Conservation (phyloP, 495 filamentous ascomycete genomes). For the Xylaria flabelliformis region DNA sequence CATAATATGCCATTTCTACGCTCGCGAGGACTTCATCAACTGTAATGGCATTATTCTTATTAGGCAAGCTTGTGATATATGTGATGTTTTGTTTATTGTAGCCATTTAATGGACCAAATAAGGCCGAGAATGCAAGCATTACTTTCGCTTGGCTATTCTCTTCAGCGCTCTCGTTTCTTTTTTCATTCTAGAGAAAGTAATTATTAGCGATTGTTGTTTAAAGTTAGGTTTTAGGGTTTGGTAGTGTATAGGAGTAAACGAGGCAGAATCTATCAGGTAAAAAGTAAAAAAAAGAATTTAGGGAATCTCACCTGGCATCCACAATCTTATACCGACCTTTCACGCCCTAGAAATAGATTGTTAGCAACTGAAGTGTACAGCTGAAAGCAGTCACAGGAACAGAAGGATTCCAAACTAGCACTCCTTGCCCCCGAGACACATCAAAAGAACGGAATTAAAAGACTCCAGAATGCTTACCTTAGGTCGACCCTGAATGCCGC, state of each 20-base stretch:
- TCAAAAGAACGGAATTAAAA: background rate
- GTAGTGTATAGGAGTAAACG: background rate
- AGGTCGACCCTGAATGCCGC: constrained; percentile 68
- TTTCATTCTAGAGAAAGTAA: constrained; percentile 65
- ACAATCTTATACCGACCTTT: constrained; percentile 99
- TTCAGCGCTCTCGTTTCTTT: constrained; percentile 96
- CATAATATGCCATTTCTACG: background rate
- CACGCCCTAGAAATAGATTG: constrained; percentile 60
- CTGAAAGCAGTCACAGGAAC: background rate
- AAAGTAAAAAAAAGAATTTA: background rate
- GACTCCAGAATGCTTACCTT: constrained; percentile 28
- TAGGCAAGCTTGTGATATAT: background rate
- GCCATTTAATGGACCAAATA: background rate
- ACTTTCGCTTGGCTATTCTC: constrained; percentile 61
- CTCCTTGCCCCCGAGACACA: background rate
- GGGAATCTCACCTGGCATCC: constrained; percentile 64
- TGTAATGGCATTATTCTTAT: background rate
- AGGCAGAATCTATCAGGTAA: background rate
- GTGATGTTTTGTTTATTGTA: constrained; percentile 17
- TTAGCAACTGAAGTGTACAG: constrained; percentile 48
- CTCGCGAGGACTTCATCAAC: background rate
- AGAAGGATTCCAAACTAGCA: background rate
- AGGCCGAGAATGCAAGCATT: constrained; percentile 13
- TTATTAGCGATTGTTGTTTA: constrained; percentile 4
- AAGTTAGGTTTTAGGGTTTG: background rate